Evolutionary conservation across 108 stramenopile species (phyloP).

Genomic region (Aurantiochytrium sp.): DNA sequence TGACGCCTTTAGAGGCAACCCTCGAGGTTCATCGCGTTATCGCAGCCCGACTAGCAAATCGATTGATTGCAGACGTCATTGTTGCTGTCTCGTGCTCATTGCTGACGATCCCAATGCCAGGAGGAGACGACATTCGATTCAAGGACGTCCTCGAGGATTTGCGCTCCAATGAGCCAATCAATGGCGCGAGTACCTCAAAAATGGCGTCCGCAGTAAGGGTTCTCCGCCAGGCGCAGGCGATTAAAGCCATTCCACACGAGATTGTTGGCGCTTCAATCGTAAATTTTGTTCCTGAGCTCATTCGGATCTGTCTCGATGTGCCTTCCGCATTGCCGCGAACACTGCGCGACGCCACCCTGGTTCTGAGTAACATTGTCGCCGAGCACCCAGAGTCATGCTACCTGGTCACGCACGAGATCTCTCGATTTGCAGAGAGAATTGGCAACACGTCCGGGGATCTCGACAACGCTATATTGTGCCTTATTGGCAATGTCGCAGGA

Average conservation of each 20-base stretch:
- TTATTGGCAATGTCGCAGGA: not conserved
- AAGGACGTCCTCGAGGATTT: too few species aligned
- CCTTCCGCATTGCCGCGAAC: not conserved
- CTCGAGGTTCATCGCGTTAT: too few species aligned
- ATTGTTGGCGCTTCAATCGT: not conserved
- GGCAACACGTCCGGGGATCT: not conserved
- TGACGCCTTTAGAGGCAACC: too few species aligned
- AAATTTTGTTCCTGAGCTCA: not conserved
- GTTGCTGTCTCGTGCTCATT: too few species aligned
- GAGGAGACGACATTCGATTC: too few species aligned
- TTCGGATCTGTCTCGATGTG: not conserved
- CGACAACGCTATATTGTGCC: not conserved
- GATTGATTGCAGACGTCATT: too few species aligned
- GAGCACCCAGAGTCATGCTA: not conserved
- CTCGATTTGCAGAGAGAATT: not conserved
- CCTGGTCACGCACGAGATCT: not conserved
- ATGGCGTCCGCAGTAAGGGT: too few species aligned
- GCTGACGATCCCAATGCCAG: too few species aligned
- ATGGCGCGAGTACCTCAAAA: too few species aligned
- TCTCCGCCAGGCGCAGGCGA: not conserved
- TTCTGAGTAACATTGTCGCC: not conserved
- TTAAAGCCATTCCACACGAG: not conserved
- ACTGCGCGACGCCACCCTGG: not conserved
- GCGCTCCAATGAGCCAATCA: too few species aligned
- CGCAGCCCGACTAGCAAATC: too few species aligned